phyloP scores from a whole-genome alignment of 148 eudicot species.

The Mesembryanthemum crystallinum region DNA sequence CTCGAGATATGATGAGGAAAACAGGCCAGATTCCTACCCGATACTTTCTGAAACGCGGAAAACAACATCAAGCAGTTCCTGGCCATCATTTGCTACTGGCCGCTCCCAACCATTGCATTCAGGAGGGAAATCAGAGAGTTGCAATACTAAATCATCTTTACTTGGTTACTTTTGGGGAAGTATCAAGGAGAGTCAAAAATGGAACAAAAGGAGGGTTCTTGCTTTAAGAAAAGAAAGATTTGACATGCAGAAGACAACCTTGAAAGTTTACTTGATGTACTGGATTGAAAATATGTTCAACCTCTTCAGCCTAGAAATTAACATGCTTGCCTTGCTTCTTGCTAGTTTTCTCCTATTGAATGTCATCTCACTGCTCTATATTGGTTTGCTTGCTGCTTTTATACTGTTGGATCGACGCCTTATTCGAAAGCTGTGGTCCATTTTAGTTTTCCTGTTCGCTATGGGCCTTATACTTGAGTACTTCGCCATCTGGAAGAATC shows the following conservation, averaged over 20 bases:
- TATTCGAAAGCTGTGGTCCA: constrained; percentile 75
- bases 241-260: constrained; percentile 76
- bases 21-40: constrained; percentile 32
- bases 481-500: constrained; percentile 71
- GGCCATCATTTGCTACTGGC: constrained; percentile 43
- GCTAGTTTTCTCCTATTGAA: constrained; percentile 86
- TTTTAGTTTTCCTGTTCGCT: constrained; percentile 75
- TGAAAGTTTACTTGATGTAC: constrained; percentile 84
- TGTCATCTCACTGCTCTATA: constrained; percentile 76
- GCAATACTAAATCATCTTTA: constrained; percentile 39
- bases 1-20: constrained; percentile 46
- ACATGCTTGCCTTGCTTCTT: constrained; percentile 87
- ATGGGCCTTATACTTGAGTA: constrained; percentile 74
- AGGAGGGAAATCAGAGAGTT: constrained; percentile 35
- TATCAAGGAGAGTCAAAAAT: constrained; percentile 80
- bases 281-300: constrained; percentile 94
- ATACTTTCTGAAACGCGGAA: constrained; percentile 27
- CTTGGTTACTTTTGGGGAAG: constrained; percentile 71
- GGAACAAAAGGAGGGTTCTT: constrained; percentile 78
- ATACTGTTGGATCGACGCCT: constrained; percentile 67
- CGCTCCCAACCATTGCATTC: constrained; percentile 27
- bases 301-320: constrained; percentile 96
- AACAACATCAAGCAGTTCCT: constrained; percentile 38
- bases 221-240: constrained; percentile 81
- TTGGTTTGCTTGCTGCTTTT: constrained; percentile 82